Evolutionary conservation across 1,284 basidiomycete genomes (phyloP).

Genomic region (Ganoderma meredithae): DNA sequence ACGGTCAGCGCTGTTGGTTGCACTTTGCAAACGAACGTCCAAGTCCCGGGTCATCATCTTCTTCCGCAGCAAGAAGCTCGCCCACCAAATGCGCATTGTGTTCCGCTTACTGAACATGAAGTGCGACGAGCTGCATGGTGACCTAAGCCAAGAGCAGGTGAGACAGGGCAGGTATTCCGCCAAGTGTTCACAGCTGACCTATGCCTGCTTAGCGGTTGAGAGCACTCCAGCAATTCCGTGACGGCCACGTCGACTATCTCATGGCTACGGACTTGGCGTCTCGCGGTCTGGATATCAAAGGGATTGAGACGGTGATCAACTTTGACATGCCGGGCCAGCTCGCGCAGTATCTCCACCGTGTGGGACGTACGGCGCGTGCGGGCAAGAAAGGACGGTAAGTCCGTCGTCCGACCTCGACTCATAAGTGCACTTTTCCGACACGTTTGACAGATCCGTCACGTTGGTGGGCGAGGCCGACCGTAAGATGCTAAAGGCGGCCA

Average conservation of each 20-base stretch:
- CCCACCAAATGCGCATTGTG: slow-evolving; percentile 95
- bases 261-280: slow-evolving; percentile 97
- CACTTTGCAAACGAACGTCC: slow-evolving; percentile 90
- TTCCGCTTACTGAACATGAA: slow-evolving; percentile 91
- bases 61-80: slow-evolving; percentile 94
- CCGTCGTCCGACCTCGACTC: slow-evolving; percentile 4
- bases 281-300: slow-evolving; percentile 96
- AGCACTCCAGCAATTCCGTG: slow-evolving; percentile 88
- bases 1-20: slow-evolving; percentile 82
- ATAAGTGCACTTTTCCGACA: background rate
- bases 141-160: slow-evolving; percentile 95
- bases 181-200: slow-evolving; percentile 3
- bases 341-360: slow-evolving; percentile 95
- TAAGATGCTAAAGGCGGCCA: slow-evolving; percentile 95
- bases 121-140: slow-evolving; percentile 93
- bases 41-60: slow-evolving; percentile 90
- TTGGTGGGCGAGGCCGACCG: slow-evolving; percentile 96
- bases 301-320: slow-evolving; percentile 97
- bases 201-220: slow-evolving; percentile 70
- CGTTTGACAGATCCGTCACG: slow-evolving; percentile 79
- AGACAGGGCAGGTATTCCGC: slow-evolving; percentile 34
- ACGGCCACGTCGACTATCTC: slow-evolving; percentile 86
- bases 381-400: slow-evolving; percentile 89
- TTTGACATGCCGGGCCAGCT: slow-evolving; percentile 97
- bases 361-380: slow-evolving; percentile 96